Evolutionary conservation across 768 basidiomycete species (phyloP).

Genomic region (Xanthoconium stramineum): DNA sequence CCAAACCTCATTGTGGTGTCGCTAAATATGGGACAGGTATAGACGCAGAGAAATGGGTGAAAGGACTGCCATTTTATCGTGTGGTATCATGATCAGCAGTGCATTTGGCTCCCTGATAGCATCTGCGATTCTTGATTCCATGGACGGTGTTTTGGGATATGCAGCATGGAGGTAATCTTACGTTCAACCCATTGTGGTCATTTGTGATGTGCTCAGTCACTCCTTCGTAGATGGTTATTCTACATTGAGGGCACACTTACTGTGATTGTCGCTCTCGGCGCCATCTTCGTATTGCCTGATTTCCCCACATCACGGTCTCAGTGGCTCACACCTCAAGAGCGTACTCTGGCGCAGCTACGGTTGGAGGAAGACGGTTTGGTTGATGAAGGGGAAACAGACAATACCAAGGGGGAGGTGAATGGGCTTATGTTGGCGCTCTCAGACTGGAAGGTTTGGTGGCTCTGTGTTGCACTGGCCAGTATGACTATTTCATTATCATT

Average conservation of each 20-base stretch:
- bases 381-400: slow-evolving; percentile 45
- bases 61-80: slow-evolving; percentile 63
- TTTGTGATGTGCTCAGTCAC: not conserved
- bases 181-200: too few relatives aligned
- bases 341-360: slow-evolving; percentile 51
- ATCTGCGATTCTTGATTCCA: slow-evolving; percentile 66
- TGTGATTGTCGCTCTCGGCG: slow-evolving; percentile 44
- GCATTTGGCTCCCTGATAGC: slow-evolving; percentile 80
- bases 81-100: slow-evolving; percentile 75
- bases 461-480: slow-evolving; percentile 59
- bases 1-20: slow-evolving; percentile 34
- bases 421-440: slow-evolving; percentile 59
- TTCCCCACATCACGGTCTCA: slow-evolving; percentile 57
- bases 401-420: slow-evolving; percentile 26
- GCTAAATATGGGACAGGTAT: slow-evolving; percentile 53
- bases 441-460: slow-evolving; percentile 86
- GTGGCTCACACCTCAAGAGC: slow-evolving; percentile 63
- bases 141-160: slow-evolving; percentile 66
- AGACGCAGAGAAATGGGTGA: slow-evolving; percentile 66
- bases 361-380: slow-evolving; percentile 65
- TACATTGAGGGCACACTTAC: slow-evolving; percentile 64
- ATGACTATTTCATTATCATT: slow-evolving; percentile 63
- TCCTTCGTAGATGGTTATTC: slow-evolving; percentile 62
- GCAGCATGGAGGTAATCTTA: slow-evolving; percentile 65
- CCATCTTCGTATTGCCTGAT: slow-evolving; percentile 69